Base-by-base conservation (phyloP, 2,329 filamentous ascomycete species). In the Aspergillus sp. region DNA sequence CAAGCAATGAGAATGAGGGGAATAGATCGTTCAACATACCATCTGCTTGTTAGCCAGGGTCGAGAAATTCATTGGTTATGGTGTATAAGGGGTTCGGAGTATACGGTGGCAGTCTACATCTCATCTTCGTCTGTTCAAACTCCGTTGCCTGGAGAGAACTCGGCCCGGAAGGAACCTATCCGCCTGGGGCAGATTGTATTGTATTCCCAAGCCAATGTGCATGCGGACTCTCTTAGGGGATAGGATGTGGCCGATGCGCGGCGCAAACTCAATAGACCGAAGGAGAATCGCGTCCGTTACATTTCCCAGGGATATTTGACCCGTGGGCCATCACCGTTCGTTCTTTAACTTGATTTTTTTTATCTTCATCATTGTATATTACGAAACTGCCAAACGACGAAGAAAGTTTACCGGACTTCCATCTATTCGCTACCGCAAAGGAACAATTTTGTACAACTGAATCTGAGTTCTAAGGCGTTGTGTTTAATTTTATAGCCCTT, bases 81-180 rank as follows among this genome's bases (percentile, higher is more conserved):
- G 58, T 61, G 54, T 59, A 54, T 51, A 32, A 44, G 50, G 61
- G 56, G 50, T 55, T 58, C 39, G 61, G 61, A 62, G 59, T 62
- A 58, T 56, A 22, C 34, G 41, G 26, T 52, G 47, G 24, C 15
- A 22, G 39, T 47, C 32, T 36, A 32, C 17, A 22, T 34, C 11
- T 52, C 18, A 7, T 52, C 34, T 49, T 22, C 15, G n/a, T 34
- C 22, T 49, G 24, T 53, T 32, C 13, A 13, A 47, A 17, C 17
- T 45, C 18, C 8, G 11, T 47, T 20, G 32, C 45, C 24, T 45
- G 8, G n/a, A 30, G 5, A 13, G 13, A 24, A 22, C 24, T 15
- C 43, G 22, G 43, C 4, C 20, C 22, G 7, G 3, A n/a, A 15
- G 12, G 22, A 9, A 30, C 24, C 18, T 30, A 20, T 3, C 36